Evolutionary conservation across 2,329 filamentous ascomycete genomes (phyloP).

Genomic region (Ilyonectria sp.): DNA sequence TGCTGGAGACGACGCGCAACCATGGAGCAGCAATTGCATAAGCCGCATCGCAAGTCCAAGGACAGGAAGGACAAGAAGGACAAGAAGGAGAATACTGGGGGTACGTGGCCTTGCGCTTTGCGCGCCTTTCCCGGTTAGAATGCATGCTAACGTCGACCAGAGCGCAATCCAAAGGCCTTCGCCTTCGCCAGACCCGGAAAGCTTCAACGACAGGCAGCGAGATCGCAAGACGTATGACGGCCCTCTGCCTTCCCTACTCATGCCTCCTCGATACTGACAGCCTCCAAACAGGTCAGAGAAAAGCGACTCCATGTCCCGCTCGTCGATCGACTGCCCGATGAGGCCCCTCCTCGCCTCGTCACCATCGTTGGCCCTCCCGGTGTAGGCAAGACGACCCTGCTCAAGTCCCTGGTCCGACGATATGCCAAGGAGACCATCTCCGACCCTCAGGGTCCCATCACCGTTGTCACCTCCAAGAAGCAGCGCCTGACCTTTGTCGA

Average conservation of each 20-base stretch:
- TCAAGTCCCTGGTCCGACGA: slow-evolving; percentile 93
- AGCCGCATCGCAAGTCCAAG: slow-evolving; percentile 79
- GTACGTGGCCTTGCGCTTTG: slow-evolving; percentile 52
- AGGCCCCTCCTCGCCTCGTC: slow-evolving; percentile 93
- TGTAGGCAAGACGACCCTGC: slow-evolving; percentile 93
- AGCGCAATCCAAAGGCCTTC: slow-evolving; percentile 91
- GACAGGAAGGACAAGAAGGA: slow-evolving; percentile 86
- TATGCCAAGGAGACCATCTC: slow-evolving; percentile 97
- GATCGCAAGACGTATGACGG: slow-evolving; percentile 77
- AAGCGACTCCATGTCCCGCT: slow-evolving; percentile 96
- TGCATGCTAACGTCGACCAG: slow-evolving; percentile 57
- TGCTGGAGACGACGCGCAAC: slow-evolving; percentile 52
- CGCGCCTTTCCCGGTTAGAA: slow-evolving; percentile 8
- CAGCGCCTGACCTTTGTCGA: slow-evolving; percentile 96
- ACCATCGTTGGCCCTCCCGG: slow-evolving; percentile 95
- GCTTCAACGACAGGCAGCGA: slow-evolving; percentile 80
- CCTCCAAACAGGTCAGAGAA: slow-evolving; percentile 81
- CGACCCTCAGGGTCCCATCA: slow-evolving; percentile 91
- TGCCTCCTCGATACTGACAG: slow-evolving; percentile 41
- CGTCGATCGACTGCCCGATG: slow-evolving; percentile 95
- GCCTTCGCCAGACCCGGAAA: slow-evolving; percentile 87
- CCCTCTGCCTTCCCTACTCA: not conserved
- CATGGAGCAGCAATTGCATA: slow-evolving; percentile 89
- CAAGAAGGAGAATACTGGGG: slow-evolving; percentile 69
- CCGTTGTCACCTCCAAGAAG: slow-evolving; percentile 96